Evolutionary conservation across 441 rosid genomes (phyloP).

Genomic region (Corymbia citriodora): DNA sequence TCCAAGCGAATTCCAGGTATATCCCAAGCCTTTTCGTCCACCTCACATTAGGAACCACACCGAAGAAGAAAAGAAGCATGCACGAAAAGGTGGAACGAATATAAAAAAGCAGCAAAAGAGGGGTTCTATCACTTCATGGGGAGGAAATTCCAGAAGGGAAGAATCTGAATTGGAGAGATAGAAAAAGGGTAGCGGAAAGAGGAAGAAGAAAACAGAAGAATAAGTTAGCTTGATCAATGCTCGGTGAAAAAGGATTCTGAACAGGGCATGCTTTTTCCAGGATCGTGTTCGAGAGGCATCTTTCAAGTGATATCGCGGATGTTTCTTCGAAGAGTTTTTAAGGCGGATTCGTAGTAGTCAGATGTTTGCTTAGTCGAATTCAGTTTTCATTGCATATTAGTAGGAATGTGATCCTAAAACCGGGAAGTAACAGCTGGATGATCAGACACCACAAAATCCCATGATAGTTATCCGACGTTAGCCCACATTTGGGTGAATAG

Average conservation of each 20-base stretch:
- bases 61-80: background rate
- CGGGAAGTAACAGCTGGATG: background rate
- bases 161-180: background rate
- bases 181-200: background rate
- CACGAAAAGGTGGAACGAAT: background rate
- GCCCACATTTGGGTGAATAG: background rate
- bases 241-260: background rate
- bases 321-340: background rate
- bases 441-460: background rate
- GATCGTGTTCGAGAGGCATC: background rate
- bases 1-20: background rate
- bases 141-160: background rate
- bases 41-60: background rate
- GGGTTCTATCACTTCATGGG: background rate
- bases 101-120: background rate
- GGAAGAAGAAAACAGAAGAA: background rate
- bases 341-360: background rate
- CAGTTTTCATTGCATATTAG: background rate
- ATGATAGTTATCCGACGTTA: background rate
- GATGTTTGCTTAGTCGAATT: background rate
- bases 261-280: background rate
- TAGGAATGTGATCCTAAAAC: background rate
- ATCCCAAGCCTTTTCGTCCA: background rate
- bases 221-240: background rate
- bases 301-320: background rate